These are phyloP conservation scores for Erysimum cheiri DNA, from an alignment of 441 rosid genomes.

Conservation along the genomic window DNA sequence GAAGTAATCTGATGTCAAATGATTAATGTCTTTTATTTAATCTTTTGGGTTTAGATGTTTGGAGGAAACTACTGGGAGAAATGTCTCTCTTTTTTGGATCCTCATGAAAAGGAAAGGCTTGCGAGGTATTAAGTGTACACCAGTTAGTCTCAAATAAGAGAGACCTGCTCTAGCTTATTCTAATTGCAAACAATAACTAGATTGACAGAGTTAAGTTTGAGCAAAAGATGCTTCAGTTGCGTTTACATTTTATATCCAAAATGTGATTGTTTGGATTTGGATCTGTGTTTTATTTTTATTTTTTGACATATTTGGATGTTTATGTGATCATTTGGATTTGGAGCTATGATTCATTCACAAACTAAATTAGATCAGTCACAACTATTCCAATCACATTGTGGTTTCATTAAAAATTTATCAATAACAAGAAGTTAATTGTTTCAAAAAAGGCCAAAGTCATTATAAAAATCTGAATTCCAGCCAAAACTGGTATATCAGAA, in stretches of 20 bases:
- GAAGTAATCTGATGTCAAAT: background rate
- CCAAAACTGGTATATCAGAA: slow-evolving; percentile 11
- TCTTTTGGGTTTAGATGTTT: slow-evolving; percentile 60
- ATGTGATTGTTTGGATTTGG: background rate
- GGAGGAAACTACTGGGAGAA: slow-evolving; percentile 75
- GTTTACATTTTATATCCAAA: background rate
- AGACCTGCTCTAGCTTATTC: background rate
- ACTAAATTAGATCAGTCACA: background rate
- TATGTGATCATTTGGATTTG: background rate
- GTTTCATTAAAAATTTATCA: background rate
- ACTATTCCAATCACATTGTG: background rate
- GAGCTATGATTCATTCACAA: background rate
- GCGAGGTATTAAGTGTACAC: slow-evolving; percentile 69
- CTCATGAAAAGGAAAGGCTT: slow-evolving; percentile 82
- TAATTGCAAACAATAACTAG: slow-evolving; percentile 27
- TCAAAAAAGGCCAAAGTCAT: background rate
- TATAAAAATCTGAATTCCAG: background rate
- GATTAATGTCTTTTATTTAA: background rate
- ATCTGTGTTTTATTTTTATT: too few species aligned
- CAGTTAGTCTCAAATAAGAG: slow-evolving; percentile 20
- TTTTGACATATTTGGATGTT: too few species aligned
- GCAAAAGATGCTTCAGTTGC: slow-evolving; percentile 2
- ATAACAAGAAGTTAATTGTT: background rate
- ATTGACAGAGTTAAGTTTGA: slow-evolving; percentile 18
- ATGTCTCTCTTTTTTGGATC: slow-evolving; percentile 78